These are phyloP conservation scores for Phyllostachys edulis DNA, from an alignment of 176 grass and related monocot genomes.

Conservation along the genomic window DNA sequence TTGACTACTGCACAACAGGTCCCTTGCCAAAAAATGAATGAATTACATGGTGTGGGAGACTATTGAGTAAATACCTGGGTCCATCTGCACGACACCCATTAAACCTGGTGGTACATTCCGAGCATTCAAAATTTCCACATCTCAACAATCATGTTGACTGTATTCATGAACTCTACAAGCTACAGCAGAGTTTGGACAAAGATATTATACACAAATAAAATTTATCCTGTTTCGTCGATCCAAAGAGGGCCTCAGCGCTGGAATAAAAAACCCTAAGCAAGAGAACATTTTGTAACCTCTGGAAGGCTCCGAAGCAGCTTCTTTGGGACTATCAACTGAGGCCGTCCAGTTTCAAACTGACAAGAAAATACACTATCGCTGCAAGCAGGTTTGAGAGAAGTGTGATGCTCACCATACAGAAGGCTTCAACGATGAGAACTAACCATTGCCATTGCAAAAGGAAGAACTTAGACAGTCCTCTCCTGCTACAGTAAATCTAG, in stretches of 20 bases:
- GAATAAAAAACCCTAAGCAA: conserved; percentile 35
- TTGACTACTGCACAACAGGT: conserved; percentile 16
- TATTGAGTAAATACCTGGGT: neutral
- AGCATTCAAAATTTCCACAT: conserved; percentile 34
- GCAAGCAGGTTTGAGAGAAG: conserved; percentile 15
- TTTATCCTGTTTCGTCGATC: conserved; percentile 9
- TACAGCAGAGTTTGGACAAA: conserved; percentile 35
- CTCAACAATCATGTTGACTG: conserved; percentile 24
- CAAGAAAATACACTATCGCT: neutral
- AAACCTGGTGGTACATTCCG: conserved; percentile 3
- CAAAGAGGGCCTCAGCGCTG: neutral
- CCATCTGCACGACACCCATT: conserved; percentile 16
- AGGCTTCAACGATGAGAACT: conserved; percentile 10
- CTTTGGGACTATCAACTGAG: conserved; percentile 5
- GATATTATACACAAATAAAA: conserved; percentile 44
- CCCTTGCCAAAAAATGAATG: neutral
- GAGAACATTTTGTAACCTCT: conserved; percentile 25
- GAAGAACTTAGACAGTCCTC: neutral
- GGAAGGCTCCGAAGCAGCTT: conserved; percentile 15
- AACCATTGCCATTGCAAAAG: neutral
- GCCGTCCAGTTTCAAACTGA: conserved; percentile 28
- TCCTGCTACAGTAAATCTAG: conserved; percentile 81
- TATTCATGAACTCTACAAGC: conserved; percentile 45
- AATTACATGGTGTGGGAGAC: conserved; percentile 15
- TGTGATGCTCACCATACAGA: conserved; percentile 2